Evolutionary conservation across 805 yeast species (phyloP), one percentile per base, ranked within the genome.

Genomic region (Zygosaccharomyces lentus): DNA sequence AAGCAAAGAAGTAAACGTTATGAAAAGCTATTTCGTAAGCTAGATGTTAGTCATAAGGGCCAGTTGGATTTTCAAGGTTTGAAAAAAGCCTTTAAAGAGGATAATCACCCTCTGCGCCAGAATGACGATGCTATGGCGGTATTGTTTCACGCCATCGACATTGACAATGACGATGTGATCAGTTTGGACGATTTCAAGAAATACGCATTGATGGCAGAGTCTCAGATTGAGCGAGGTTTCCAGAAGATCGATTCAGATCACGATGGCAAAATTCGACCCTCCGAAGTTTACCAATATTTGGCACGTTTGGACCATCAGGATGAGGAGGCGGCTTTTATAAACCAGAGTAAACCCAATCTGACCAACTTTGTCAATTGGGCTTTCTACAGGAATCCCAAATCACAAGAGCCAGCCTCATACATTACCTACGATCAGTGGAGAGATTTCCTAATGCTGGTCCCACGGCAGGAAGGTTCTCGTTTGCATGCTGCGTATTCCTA

Each of bases 361-460:
- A 43, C 55, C 6, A 51, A 52, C 2, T 64, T 65, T 45, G 25
- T 61, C 13, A 44, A 49, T 17, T 66, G 68, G 68, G 69, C 69
- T 1, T 64, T 64, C 34, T 41, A 48, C 27, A 41, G 44, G 23
- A 51, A 45, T 23, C 43, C 39, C 13, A 35, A 35, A 46, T 48
- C 50, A 16, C 46, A 43, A 24, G 48, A 54, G 61, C 31, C 31
- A 49, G 67, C 75, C 38, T 78, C 76, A 46, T 77, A 72, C 53
- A 81, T 91, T 35, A 81, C 93, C 0, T 87, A 79, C 59, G 88
- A 88, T 43, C 91, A 91, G 56, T 93, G 95, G 78, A 73, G 95
- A 53, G 86, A 85, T 54, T 86, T 87, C 41, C 67, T 91, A 23
- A 64, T 90, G 41, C 78, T 91, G 55, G 82, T 93, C 69, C 99